phyloP scores from a whole-genome alignment of 2,329 filamentous ascomycete species.

The Cadophora luteo-olivacea region DNA sequence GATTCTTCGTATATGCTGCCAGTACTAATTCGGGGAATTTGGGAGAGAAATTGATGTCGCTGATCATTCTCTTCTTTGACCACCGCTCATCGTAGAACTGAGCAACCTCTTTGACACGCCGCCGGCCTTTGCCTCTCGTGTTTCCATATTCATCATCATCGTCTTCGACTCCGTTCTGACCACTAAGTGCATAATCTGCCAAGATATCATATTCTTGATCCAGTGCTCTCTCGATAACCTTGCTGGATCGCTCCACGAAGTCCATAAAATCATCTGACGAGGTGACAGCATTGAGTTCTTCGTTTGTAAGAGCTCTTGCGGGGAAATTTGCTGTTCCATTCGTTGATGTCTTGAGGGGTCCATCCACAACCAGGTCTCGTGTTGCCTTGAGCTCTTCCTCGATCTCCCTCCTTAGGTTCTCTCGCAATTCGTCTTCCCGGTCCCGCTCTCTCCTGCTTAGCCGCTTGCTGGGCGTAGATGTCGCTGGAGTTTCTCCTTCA shows the following conservation, averaged over 20 bases:
- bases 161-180: constrained; percentile 73
- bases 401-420: constrained; percentile 85
- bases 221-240: constrained; percentile 93
- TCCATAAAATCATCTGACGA: constrained; percentile 93
- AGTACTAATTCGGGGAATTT: constrained; percentile 94
- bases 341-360: constrained; percentile 53
- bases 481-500: constrained; percentile 62
- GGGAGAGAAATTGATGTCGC: constrained; percentile 91
- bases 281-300: constrained; percentile 90
- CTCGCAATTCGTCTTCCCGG: constrained; percentile 86
- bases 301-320: constrained; percentile 76
- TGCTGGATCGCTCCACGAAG: constrained; percentile 94
- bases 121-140: constrained; percentile 71
- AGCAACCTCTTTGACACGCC: constrained; percentile 83
- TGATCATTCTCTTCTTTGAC: constrained; percentile 98
- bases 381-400: constrained; percentile 87
- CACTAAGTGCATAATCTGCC: constrained; percentile 88
- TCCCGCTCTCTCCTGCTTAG: constrained; percentile 80
- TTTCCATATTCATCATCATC: constrained; percentile 81
- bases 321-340: constrained; percentile 69
- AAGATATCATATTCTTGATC: constrained; percentile 97
- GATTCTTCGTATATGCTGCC: constrained; percentile 96
- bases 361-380: constrained; percentile 63
- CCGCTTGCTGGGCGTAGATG: constrained; percentile 71
- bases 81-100: constrained; percentile 96